A percentile compares a stretch with the other conserved stretches of the same genome.
Conservation (phyloP, 805 yeast genomes). For the Naumovozyma castellii region DNA sequence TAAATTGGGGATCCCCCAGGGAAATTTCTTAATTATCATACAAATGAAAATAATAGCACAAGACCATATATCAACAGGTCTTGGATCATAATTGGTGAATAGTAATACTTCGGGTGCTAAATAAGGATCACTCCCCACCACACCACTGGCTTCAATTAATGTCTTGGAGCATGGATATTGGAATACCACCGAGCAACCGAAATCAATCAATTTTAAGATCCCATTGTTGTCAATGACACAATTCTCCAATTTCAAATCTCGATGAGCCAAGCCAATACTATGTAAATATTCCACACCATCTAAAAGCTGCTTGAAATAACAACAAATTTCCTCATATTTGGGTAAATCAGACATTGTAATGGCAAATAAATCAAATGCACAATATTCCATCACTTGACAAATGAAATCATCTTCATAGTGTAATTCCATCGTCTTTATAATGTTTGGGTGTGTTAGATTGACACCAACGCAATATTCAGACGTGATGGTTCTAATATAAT, state of each 20-base stretch:
- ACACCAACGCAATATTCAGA: conserved; percentile 92
- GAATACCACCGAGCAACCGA: conserved; percentile 84
- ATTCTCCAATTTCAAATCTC: conserved; percentile 82
- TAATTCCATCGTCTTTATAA: conserved; percentile 83
- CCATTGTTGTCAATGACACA: conserved; percentile 77
- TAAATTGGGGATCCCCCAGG: conserved; percentile 81
- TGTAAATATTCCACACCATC: conserved; percentile 74
- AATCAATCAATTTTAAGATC: conserved; percentile 78
- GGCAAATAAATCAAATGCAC: conserved; percentile 85
- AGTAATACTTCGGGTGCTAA: conserved; percentile 84
- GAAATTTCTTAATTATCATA: conserved; percentile 80
- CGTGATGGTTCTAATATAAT: conserved; percentile 82
- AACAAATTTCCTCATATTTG: conserved; percentile 66
- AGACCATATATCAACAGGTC: conserved; percentile 89
- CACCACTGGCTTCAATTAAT: conserved; percentile 64
- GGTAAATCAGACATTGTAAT: conserved; percentile 88
- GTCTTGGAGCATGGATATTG: conserved; percentile 70
- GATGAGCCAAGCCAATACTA: conserved; percentile 72
- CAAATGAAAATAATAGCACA: conserved; percentile 80
- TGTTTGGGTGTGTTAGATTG: conserved; percentile 78
- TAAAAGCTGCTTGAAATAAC: conserved; percentile 72
- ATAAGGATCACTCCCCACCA: conserved; percentile 79
- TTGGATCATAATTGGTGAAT: conserved; percentile 69
- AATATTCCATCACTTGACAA: conserved; percentile 87
- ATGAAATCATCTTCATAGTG: conserved; percentile 78